These are phyloP conservation scores for Picea sitchensis DNA, from an alignment of 75 land plant species.

Conservation along the genomic window DNA sequence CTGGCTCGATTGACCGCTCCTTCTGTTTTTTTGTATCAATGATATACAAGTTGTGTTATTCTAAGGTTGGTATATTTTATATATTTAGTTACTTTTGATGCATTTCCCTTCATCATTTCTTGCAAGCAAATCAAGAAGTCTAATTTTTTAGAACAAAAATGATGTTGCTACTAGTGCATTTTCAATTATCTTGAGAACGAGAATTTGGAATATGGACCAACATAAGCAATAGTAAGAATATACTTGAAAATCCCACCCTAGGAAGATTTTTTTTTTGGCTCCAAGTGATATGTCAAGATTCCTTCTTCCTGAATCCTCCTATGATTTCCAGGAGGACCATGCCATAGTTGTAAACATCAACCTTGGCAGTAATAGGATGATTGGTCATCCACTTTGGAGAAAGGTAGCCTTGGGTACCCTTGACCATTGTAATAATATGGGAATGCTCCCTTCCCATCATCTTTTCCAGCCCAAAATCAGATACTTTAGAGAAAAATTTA, in stretches of 20 bases:
- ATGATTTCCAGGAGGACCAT: slow-evolving; percentile 74
- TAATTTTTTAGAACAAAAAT: neutral
- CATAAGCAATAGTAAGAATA: neutral
- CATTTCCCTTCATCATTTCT: slow-evolving; percentile 41
- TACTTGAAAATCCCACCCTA: slow-evolving; percentile 55
- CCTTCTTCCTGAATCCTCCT: slow-evolving; percentile 42
- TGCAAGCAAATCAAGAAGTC: slow-evolving; percentile 4
- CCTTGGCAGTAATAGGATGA: slow-evolving; percentile 60
- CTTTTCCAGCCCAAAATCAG: slow-evolving; percentile 90
- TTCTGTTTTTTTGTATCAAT: too few relatives aligned
- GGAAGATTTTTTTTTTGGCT: slow-evolving; percentile 48
- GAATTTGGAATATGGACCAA: neutral
- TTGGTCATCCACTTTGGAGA: slow-evolving; percentile 74
- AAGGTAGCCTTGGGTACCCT: slow-evolving; percentile 73
- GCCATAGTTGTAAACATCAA: slow-evolving; percentile 79
- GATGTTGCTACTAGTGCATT: neutral
- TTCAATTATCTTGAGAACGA: neutral
- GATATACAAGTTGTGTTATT: too few relatives aligned
- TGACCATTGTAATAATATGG: slow-evolving; percentile 53
- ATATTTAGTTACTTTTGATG: slow-evolving; percentile 46
- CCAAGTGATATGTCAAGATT: slow-evolving; percentile 47
- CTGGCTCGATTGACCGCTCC: too few relatives aligned
- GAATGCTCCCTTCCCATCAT: slow-evolving; percentile 53
- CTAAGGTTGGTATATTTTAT: too few relatives aligned
- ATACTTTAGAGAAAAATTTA: slow-evolving; percentile 60